These are phyloP conservation scores for Rhodotorula glutinis DNA, from an alignment of 1,284 basidiomycete species.

Conservation along the genomic window DNA sequence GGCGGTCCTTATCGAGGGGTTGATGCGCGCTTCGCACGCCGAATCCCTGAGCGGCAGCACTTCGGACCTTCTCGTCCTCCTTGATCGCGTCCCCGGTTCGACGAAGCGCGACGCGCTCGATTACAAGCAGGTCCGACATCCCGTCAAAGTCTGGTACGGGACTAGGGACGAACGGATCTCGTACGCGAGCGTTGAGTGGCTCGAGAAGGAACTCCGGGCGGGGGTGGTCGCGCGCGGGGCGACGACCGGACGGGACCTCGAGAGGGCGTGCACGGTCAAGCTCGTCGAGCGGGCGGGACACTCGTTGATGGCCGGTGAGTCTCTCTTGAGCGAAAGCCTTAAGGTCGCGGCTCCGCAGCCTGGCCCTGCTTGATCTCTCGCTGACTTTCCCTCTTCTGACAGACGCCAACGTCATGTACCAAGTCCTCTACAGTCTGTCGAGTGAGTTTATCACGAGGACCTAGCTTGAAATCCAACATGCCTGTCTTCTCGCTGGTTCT, in stretches of 20 bases:
- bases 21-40: conserved; percentile 89
- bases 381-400: too few species aligned
- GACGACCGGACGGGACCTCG: conserved; percentile 31
- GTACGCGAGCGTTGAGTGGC: conserved; percentile 65
- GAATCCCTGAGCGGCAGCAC: conserved; percentile 88
- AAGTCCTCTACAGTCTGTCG: too few species aligned
- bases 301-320: too few species aligned
- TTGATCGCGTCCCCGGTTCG: conserved; percentile 66
- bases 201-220: conserved; percentile 59
- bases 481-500: too few species aligned
- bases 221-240: conserved; percentile 65
- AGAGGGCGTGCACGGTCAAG: too few species aligned
- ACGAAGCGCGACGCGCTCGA: conserved; percentile 43
- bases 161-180: conserved; percentile 63
- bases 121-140: conserved; percentile 65
- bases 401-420: too few species aligned
- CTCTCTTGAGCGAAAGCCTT: too few species aligned
- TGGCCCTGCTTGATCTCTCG: too few species aligned
- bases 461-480: too few species aligned
- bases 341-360: too few species aligned
- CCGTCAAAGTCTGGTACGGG: conserved; percentile 89
- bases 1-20: conserved; percentile 57
- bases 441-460: too few species aligned
- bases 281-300: too few species aligned
- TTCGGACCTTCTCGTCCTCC: conserved; percentile 81